Conservation (phyloP, 2,329 filamentous ascomycete species). For the Mollisia scopiformis region DNA sequence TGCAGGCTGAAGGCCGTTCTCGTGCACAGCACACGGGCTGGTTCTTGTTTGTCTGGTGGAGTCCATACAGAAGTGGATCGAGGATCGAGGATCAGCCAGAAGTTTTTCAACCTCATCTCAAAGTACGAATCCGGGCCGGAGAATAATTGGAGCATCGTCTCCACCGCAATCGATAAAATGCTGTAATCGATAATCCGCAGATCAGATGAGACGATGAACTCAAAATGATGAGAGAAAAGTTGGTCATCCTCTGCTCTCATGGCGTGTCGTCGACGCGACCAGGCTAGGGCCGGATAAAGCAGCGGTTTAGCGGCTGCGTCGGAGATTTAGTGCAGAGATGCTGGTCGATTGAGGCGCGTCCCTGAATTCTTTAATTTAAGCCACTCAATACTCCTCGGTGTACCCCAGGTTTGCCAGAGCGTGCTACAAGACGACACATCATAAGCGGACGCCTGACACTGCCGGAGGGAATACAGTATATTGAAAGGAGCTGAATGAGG, state of each 20-base stretch:
- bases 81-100: neutral
- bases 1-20: neutral
- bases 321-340: neutral
- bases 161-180: neutral
- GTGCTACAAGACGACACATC: neutral
- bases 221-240: too few species aligned
- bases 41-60: neutral
- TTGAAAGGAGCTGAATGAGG: neutral
- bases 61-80: neutral
- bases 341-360: neutral
- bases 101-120: neutral
- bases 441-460: too few species aligned
- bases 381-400: neutral
- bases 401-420: neutral
- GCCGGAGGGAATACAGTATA: too few species aligned
- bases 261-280: neutral
- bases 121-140: too few species aligned
- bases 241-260: neutral
- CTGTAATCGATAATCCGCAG: neutral
- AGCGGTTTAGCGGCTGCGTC: neutral
- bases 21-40: neutral
- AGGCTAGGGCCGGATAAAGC: neutral
- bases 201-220: too few species aligned
- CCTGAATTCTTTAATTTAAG: constrained; percentile 1
- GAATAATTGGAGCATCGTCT: too few species aligned